Conservation (phyloP, 129 eudicot genomes). For the Sambucus nigra region DNA sequence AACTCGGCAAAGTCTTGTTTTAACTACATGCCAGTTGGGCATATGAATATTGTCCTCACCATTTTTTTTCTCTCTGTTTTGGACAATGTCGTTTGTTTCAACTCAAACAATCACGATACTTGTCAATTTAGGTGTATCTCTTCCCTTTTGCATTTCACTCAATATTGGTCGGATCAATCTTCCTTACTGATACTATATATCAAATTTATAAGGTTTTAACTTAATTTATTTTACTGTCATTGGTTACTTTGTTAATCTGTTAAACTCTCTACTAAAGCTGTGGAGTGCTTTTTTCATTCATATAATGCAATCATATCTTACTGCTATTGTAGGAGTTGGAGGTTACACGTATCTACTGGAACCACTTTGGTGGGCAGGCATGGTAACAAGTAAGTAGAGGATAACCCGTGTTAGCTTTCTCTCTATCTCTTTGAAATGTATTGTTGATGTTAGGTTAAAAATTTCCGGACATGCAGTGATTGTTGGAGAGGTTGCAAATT, state of each 20-base stretch:
- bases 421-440: background rate
- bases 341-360: constrained; percentile 71
- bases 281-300: background rate
- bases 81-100: too few relatives aligned
- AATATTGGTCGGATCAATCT: too few relatives aligned
- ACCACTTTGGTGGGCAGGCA: constrained; percentile 95
- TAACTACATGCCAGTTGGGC: too few relatives aligned
- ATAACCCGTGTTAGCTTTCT: background rate
- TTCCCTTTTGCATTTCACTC: background rate
- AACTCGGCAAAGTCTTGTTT: too few relatives aligned
- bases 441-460: constrained; percentile 11
- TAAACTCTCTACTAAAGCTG: background rate
- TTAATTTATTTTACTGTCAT: background rate
- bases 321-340: constrained; percentile 38
- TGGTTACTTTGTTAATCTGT: background rate
- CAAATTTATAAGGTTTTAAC: background rate
- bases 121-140: background rate
- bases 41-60: too few relatives aligned
- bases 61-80: background rate
- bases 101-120: too few relatives aligned
- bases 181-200: background rate
- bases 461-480: constrained; percentile 45
- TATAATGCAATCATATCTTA: constrained; percentile 1
- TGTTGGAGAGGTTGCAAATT: constrained; percentile 87
- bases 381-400: constrained; percentile 54